Base-by-base conservation (phyloP, 2,329 filamentous ascomycete species). In the Fusarium setosum region DNA sequence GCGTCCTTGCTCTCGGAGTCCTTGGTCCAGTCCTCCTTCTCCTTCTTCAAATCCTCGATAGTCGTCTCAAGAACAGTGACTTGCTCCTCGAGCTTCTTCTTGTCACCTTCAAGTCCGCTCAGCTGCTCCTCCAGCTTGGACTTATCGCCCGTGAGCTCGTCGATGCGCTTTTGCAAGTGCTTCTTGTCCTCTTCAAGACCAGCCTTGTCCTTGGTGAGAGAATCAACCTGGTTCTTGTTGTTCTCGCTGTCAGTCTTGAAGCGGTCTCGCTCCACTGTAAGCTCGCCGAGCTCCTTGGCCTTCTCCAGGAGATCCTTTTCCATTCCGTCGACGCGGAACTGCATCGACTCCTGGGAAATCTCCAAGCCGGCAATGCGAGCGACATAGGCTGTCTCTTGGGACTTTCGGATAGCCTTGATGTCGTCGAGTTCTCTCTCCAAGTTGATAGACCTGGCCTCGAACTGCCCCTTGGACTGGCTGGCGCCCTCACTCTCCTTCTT, bases 281-380 rank as follows among this genome's bases (percentile, higher is more conserved):
- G 56, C 32, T 65, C 61, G 5, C 72, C 72, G 4, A 71, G 56
- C 38, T 72, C 68, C 21, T 63, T 67, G 4, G 72, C 52, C 40
- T 65, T 72, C 3, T 71, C 61, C 4, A 72, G 32, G 6, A 73
- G 61, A 18, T 73, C 72, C 8, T 48, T 48, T 41, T 73, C 67
- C 32, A 73, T 67, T 9, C 66, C 65, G 18, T 59, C 61, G 23
- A 68, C 59, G 1, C 70, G 69, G 62, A 72, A 68, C 35, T 73
- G 62, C 52, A 73, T 51, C 1, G 72, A 66, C 49, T 73, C 72
- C 45, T 73, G 65, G 10, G 72, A 73, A 29, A 73, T 73, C 47
- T 73, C 72, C 26, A 73, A 62, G 5, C 63, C 67, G 2, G 72
- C 64, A 9, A 73, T 67, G 11, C 67, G 72, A 9, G 72, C 70